Evolutionary conservation across 345 rosid genomes (phyloP), one percentile per base, ranked within the genome.

Genomic region (Rhodamnia rubescens): DNA sequence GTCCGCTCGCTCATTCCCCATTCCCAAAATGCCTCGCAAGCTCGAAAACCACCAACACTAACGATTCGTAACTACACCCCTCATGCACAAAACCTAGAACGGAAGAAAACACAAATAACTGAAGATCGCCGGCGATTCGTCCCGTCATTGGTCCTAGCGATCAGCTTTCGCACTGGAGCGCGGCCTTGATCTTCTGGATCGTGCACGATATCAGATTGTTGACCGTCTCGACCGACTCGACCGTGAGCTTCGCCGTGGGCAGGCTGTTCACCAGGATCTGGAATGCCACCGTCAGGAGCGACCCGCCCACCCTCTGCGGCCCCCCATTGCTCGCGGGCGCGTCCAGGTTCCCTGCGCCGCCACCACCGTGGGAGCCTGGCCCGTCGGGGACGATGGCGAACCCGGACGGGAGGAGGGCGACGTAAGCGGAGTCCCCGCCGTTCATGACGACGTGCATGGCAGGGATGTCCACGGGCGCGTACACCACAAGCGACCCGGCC

Each of bases 371-470:
- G 3, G 95, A 88, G 8, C 88, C 92, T 0, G 93, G 92, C 51
- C 93, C 96, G 80, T 93, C 94, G 0, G 99, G 98, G 2, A 94
- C 93, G 82, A 98, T 92, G 8, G 99, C 94, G 52, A 98, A 98
- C 22, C 99, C 99, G 0, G 99, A 98, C 0, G 99, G 99, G 1
- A 98, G 94, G 2, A 98, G 91, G 1, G 99, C 98, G 83, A 98
- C 98, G 92, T 94, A 96, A 27, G 98, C 93, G 1, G 99, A 94
- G 92, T 98, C 99, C 0, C 98, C 98, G 78, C 99, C 99, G 90
- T 93, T 95, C 99, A 96, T 96, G 4, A 98, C 99, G 22, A 92
- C 91, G 88, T 93, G 98, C 99, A 98, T 98, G 82, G 99, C 98
- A 0, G 98, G 96, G 3, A 96, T 92, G 91, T 98, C 99, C 29